phyloP scores from a whole-genome alignment of 2,329 filamentous ascomycete species.

The Setomelanomma holmii region DNA sequence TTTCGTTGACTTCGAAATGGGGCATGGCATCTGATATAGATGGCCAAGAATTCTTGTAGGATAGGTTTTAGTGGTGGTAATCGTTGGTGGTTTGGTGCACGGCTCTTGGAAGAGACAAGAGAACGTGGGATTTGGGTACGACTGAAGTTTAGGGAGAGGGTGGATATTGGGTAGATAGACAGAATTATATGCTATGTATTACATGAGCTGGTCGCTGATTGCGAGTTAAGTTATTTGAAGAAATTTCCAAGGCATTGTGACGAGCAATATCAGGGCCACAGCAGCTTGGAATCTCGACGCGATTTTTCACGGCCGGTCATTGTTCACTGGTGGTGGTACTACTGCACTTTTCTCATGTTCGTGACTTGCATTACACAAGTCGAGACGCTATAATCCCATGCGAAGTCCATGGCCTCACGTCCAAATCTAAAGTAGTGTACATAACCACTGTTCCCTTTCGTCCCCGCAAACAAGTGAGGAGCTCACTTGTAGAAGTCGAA shows the following conservation, averaged over 20 bases:
- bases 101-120: not conserved
- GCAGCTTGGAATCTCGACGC: no score
- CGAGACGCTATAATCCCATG: not conserved
- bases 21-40: no score
- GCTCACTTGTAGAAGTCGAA: slow-evolving; percentile 71
- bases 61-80: slow-evolving; percentile 2
- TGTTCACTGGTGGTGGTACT: no score
- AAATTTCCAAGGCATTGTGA: no score
- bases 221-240: no score
- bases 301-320: not conserved
- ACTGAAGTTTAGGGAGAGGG: not conserved
- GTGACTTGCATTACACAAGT: not conserved
- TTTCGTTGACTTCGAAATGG: not conserved
- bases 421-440: slow-evolving; percentile 31
- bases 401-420: not conserved
- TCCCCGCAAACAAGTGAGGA: not conserved
- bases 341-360: not conserved
- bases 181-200: slow-evolving; percentile 1
- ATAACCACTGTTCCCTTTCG: slow-evolving; percentile 12
- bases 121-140: not conserved
- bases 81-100: not conserved
- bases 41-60: slow-evolving; percentile 10
- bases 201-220: no score
- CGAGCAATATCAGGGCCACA: no score
- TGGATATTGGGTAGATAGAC: not conserved